Conservation (phyloP, 2,329 filamentous ascomycete genomes). For the Apiospora rasikravindrae region DNA sequence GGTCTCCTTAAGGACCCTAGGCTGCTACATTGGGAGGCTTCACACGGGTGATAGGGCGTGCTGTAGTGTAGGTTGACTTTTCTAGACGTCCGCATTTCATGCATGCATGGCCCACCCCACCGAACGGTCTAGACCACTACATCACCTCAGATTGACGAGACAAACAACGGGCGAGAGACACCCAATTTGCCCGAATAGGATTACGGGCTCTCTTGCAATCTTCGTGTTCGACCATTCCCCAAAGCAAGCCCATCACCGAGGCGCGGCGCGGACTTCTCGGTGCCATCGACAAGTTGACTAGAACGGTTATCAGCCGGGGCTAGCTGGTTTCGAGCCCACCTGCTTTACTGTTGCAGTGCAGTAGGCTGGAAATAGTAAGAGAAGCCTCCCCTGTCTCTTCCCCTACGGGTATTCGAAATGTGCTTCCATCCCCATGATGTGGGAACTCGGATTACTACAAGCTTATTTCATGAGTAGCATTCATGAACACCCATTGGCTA, state of each 20-base stretch:
- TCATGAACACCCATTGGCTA: neutral
- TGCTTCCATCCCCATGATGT: neutral
- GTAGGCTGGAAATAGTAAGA: neutral
- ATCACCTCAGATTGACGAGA: conserved; percentile 15
- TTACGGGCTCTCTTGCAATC: neutral
- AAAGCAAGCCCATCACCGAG: neutral
- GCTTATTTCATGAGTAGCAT: neutral
- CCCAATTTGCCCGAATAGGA: conserved; percentile 13
- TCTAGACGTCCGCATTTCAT: conserved; percentile 20
- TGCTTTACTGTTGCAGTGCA: neutral
- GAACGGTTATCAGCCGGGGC: neutral
- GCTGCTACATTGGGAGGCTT: neutral
- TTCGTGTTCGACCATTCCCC: conserved; percentile 6
- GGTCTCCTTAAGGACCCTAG: neutral
- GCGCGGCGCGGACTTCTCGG: neutral
- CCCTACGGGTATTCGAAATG: neutral
- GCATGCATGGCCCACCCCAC: conserved; percentile 20
- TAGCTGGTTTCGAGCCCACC: neutral
- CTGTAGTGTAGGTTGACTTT: neutral
- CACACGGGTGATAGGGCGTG: neutral
- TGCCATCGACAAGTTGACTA: neutral
- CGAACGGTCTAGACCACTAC: conserved; percentile 22
- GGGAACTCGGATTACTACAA: neutral
- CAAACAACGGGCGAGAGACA: conserved; percentile 14
- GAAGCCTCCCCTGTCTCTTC: neutral